Percentiles rank a stretch among this genome's conserved stretches.
Conservation (phyloP, 1,139 yeast genomes). For the Diutina mesorugosa region DNA sequence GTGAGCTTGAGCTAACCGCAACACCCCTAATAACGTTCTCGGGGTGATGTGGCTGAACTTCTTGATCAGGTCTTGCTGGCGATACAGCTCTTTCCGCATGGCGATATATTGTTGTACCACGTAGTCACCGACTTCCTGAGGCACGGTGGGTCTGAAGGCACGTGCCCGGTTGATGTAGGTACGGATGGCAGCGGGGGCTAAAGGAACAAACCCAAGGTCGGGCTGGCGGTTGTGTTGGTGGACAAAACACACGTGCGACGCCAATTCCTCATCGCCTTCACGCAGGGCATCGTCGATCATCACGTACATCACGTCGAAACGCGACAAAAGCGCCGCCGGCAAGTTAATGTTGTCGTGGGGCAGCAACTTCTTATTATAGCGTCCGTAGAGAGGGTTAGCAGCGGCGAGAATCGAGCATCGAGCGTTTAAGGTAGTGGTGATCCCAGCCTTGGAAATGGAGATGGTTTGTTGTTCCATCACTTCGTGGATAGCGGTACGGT, state of each 20-base stretch:
- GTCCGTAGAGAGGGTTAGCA: conserved; percentile 93
- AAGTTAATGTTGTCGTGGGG: conserved; percentile 93
- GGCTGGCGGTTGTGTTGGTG: conserved; percentile 93
- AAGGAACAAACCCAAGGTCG: conserved; percentile 57
- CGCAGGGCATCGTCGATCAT: conserved; percentile 76
- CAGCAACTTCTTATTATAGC: conserved; percentile 81
- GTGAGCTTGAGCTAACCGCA: conserved; percentile 88
- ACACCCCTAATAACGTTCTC: conserved; percentile 80
- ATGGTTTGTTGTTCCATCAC: conserved; percentile 99
- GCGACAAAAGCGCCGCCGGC: conserved; percentile 91
- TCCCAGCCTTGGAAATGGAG: conserved; percentile 95
- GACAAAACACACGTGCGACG: conserved; percentile 88
- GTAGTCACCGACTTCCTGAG: conserved; percentile 78
- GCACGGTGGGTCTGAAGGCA: conserved; percentile 72
- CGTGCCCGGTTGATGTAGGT: conserved; percentile 85
- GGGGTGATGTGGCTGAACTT: conserved; percentile 92
- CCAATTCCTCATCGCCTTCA: conserved; percentile 75
- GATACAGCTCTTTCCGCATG: conserved; percentile 82
- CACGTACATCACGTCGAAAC: conserved; percentile 85
- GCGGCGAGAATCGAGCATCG: conserved; percentile 94
- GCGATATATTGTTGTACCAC: conserved; percentile 81
- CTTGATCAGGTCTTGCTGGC: conserved; percentile 63
- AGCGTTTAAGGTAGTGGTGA: conserved; percentile 91
- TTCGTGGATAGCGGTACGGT: conserved; percentile 96
- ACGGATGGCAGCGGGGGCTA: conserved; percentile 70